phyloP scores from a whole-genome alignment of 352 stramenopile genomes.

The Pythium vanterpoolii region DNA sequence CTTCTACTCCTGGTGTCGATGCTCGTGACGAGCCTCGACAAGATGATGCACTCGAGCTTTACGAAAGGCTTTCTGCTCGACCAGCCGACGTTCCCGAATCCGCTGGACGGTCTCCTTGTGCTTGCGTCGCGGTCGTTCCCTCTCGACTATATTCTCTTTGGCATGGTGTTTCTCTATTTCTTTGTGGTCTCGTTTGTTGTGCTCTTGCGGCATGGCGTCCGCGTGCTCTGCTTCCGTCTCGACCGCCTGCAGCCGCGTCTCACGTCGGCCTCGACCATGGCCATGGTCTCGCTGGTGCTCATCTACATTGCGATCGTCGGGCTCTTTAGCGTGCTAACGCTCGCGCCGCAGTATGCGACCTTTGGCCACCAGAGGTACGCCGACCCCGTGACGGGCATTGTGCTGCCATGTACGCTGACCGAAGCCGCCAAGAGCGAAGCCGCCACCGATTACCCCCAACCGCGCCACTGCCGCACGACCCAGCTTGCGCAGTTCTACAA shows the following conservation, averaged over 20 bases:
- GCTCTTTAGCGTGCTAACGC: constrained; percentile 76
- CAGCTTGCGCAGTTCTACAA: constrained; percentile 85
- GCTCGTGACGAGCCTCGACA: constrained; percentile 78
- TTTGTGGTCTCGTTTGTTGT: constrained; percentile 75
- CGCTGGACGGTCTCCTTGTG: constrained; percentile 71
- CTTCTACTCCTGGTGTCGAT: constrained; percentile 69
- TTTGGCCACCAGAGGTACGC: constrained; percentile 79
- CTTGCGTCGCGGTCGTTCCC: constrained; percentile 72
- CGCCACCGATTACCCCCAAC: constrained; percentile 19
- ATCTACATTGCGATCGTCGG: constrained; percentile 82
- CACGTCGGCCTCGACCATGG: constrained; percentile 73
- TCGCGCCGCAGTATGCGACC: constrained; percentile 82
- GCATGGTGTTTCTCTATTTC: constrained; percentile 72
- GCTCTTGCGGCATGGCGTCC: constrained; percentile 71
- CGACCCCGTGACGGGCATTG: constrained; percentile 32
- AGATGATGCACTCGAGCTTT: constrained; percentile 74
- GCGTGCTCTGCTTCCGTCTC: constrained; percentile 77
- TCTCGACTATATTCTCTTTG: constrained; percentile 82
- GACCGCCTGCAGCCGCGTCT: constrained; percentile 66
- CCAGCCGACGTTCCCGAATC: constrained; percentile 57
- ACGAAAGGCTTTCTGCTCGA: constrained; percentile 69
- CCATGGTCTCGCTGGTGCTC: constrained; percentile 70
- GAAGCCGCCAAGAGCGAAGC: constrained; percentile 50
- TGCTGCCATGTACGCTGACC: constrained; percentile 62
- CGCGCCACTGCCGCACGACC: constrained; percentile 62